Conservation (phyloP, 2,329 filamentous ascomycete genomes). For the Onygena corvina region DNA sequence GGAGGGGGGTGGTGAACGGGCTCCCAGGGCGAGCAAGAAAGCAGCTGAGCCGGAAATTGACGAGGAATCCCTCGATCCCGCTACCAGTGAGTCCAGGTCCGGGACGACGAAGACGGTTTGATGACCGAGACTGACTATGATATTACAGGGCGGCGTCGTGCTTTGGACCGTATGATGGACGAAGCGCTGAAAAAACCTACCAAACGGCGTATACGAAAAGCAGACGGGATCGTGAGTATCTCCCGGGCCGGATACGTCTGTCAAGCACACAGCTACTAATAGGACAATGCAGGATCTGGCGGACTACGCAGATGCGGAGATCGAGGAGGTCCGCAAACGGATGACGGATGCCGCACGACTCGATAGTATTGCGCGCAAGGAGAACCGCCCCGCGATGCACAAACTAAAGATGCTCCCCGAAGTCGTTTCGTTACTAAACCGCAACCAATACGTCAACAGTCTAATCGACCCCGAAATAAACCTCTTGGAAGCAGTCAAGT, state of each 20-base stretch:
- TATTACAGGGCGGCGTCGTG: constrained; percentile 56
- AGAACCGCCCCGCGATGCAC: constrained; percentile 70
- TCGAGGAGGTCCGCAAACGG: constrained; percentile 70
- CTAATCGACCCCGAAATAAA: constrained; percentile 92
- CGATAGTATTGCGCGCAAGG: constrained; percentile 70
- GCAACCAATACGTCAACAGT: constrained; percentile 67
- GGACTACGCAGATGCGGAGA: constrained; percentile 77
- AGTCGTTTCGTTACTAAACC: constrained; percentile 76
- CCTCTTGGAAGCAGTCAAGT: constrained; percentile 85
- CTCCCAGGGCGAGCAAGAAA: constrained; percentile 40
- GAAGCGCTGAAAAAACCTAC: constrained; percentile 71
- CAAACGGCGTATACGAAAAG: constrained; percentile 60
- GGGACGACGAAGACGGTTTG: constrained; percentile 7
- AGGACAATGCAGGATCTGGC: constrained; percentile 59
- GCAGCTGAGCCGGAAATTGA: constrained; percentile 50
- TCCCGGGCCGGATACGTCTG: neutral
- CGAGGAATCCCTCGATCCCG: constrained; percentile 68
- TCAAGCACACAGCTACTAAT: constrained; percentile 20
- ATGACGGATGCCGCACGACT: constrained; percentile 86
- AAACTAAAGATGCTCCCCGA: constrained; percentile 91
- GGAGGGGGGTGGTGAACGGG: constrained; percentile 19
- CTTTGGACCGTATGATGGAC: constrained; percentile 77
- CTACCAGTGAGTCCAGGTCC: constrained; percentile 54
- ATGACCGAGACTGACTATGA: neutral
- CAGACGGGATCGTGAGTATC: constrained; percentile 67